phyloP scores from a whole-genome alignment of 2,329 filamentous ascomycete genomes.

The Didymella glomerata region DNA sequence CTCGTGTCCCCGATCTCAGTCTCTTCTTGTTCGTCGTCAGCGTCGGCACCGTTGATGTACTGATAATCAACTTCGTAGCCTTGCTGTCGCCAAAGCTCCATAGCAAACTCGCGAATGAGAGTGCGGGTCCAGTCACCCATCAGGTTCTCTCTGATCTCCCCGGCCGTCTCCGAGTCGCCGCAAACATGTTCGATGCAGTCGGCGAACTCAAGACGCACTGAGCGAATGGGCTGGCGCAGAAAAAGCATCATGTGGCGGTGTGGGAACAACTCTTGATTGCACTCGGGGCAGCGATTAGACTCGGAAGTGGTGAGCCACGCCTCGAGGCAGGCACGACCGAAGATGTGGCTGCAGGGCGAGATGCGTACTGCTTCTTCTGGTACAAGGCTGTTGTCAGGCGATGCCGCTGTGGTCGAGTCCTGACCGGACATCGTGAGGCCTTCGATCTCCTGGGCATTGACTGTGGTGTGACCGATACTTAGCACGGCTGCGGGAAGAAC shows the following conservation, averaged over 20 bases:
- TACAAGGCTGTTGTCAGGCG: not conserved
- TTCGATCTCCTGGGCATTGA: not conserved
- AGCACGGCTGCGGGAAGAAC: not conserved
- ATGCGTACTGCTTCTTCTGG: slow-evolving; percentile 1
- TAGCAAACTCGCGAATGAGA: slow-evolving; percentile 1
- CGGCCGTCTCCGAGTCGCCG: not conserved
- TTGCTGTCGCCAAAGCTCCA: not conserved
- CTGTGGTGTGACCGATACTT: not conserved
- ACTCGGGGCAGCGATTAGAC: slow-evolving; percentile 6
- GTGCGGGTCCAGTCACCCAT: not conserved
- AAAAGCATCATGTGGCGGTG: not conserved
- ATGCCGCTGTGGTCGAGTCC: not conserved
- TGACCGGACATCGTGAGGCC: no score
- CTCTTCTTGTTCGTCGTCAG: not conserved
- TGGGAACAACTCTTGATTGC: slow-evolving; percentile 6
- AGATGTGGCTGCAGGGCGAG: not conserved
- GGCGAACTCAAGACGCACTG: not conserved
- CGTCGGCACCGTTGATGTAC: not conserved
- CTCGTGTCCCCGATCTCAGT: not conserved
- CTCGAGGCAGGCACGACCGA: slow-evolving; percentile 3
- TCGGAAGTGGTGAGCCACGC: not conserved
- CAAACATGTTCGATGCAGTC: slow-evolving; percentile 1
- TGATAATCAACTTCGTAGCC: slow-evolving; percentile 1
- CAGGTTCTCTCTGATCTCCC: not conserved
- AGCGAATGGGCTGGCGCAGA: not conserved